Evolutionary conservation across 2,329 filamentous ascomycete genomes (phyloP).

Genomic region (Microsporum canis): DNA sequence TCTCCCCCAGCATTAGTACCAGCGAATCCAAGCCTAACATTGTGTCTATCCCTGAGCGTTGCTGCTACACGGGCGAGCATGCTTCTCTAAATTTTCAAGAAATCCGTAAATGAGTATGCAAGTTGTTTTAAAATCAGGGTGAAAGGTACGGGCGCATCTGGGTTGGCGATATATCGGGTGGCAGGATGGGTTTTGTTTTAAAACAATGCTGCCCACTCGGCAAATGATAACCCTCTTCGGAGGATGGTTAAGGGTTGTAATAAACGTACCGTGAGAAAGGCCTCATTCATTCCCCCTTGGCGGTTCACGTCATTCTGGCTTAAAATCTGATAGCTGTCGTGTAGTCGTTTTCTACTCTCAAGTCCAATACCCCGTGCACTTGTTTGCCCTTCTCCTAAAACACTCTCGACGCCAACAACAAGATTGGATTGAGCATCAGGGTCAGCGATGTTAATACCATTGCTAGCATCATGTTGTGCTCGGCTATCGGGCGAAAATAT

Average conservation of each 20-base stretch:
- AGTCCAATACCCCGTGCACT: conserved; percentile 34
- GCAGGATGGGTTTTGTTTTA: neutral
- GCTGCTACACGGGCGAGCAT: conserved; percentile 38
- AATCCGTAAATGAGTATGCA: conserved; percentile 13
- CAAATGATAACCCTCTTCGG: conserved; percentile 16
- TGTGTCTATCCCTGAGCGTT: conserved; percentile 31
- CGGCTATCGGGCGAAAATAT: conserved; percentile 53
- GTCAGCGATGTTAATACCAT: conserved; percentile 47
- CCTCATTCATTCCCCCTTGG: conserved; percentile 47
- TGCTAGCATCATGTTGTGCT: conserved; percentile 46
- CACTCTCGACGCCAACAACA: conserved; percentile 17
- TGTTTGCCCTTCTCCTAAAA: conserved; percentile 19
- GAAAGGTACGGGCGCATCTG: neutral
- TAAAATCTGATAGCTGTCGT: conserved; percentile 50
- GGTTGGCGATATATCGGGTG: neutral
- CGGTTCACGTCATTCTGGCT: conserved; percentile 51
- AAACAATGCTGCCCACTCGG: conserved; percentile 17
- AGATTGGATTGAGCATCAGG: conserved; percentile 32
- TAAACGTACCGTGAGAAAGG: conserved; percentile 43
- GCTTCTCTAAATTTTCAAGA: conserved; percentile 28
- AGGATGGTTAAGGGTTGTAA: conserved; percentile 16
- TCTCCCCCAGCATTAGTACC: conserved; percentile 20
- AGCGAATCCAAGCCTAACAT: conserved; percentile 14
- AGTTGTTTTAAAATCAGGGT: neutral
- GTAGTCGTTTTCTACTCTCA: conserved; percentile 46